Conservation (phyloP, 164 flowering plant species). For the Annona cherimola region DNA sequence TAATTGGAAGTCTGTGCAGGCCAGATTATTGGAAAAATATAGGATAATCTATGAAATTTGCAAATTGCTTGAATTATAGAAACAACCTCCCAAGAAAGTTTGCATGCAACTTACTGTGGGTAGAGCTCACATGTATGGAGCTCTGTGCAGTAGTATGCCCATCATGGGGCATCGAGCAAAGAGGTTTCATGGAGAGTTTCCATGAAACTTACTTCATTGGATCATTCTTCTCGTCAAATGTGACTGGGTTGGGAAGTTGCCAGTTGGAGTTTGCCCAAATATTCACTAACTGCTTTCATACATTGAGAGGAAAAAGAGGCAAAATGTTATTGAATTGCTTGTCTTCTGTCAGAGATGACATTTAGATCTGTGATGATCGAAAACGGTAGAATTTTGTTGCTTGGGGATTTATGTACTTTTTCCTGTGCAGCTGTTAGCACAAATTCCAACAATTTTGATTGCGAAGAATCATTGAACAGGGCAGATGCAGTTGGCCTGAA, state of each 20-base stretch:
- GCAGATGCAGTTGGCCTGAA: background rate
- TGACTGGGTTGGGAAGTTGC: background rate
- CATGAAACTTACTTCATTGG: background rate
- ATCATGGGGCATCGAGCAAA: background rate
- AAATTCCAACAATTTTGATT: background rate
- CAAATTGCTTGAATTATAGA: background rate
- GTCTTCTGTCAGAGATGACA: background rate
- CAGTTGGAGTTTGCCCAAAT: background rate
- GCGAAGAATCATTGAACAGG: slow-evolving; percentile 2
- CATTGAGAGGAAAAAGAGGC: background rate
- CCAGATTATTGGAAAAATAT: no score
- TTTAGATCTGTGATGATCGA: background rate
- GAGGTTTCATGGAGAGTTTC: background rate
- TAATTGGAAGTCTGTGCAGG: no score
- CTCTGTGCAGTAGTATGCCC: no score
- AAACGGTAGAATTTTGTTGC: background rate
- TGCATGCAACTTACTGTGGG: background rate
- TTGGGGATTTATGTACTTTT: background rate
- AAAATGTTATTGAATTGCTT: background rate
- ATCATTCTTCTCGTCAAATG: background rate
- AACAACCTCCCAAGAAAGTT: background rate
- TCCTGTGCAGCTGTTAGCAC: background rate
- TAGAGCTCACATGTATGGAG: no score
- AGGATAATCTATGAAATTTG: no score
- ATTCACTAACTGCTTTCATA: background rate